These are phyloP conservation scores for Silene uniflora DNA, from an alignment of 148 eudicot species.

Conservation along the genomic window DNA sequence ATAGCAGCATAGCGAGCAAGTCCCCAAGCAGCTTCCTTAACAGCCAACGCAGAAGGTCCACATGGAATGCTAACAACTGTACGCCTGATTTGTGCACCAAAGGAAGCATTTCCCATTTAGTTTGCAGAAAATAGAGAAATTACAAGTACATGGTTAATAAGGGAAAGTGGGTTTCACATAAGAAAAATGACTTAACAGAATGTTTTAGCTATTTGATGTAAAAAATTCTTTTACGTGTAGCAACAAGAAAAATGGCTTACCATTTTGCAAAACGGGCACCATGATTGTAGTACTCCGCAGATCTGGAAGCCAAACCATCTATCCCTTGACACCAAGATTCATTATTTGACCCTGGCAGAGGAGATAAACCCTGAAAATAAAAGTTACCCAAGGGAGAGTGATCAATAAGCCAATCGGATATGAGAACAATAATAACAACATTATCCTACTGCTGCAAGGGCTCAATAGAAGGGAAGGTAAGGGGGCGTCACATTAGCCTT, in stretches of 20 bases:
- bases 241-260: constrained; percentile 33
- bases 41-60: constrained; percentile 96
- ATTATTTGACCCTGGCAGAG: constrained; percentile 86
- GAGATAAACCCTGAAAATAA: constrained; percentile 69
- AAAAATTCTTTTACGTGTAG: background rate
- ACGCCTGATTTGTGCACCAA: constrained; percentile 48
- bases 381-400: background rate
- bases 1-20: constrained; percentile 97
- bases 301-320: constrained; percentile 92
- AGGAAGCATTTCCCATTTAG: background rate
- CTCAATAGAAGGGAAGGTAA: too few relatives aligned
- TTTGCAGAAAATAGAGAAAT: background rate
- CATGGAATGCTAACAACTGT: constrained; percentile 92
- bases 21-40: constrained; percentile 99
- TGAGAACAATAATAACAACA: background rate
- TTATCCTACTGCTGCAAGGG: too few relatives aligned
- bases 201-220: background rate
- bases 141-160: too few relatives aligned
- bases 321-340: constrained; percentile 99
- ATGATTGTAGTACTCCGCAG: constrained; percentile 92
- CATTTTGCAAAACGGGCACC: constrained; percentile 99
- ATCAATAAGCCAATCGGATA: background rate
- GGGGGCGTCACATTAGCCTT: too few relatives aligned
- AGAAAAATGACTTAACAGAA: background rate
- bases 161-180: too few relatives aligned